These are phyloP conservation scores for Lactifluus piperatus DNA, from an alignment of 768 basidiomycete genomes.

Conservation along the genomic window DNA sequence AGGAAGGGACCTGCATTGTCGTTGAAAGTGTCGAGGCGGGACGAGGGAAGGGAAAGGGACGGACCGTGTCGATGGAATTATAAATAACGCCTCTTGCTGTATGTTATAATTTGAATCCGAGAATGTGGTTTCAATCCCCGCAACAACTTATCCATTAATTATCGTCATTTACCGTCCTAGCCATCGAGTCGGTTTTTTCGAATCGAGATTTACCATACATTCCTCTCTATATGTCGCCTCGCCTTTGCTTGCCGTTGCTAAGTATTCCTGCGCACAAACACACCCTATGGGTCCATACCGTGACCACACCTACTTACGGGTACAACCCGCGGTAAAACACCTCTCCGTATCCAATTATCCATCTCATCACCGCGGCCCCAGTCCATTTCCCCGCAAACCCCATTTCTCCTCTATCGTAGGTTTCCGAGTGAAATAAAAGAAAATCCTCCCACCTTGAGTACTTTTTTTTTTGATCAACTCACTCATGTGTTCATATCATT, in stretches of 20 bases:
- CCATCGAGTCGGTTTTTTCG: not conserved
- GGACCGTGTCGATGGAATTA: slow-evolving; percentile 15
- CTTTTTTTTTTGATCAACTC: not conserved
- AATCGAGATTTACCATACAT: slow-evolving; percentile 2
- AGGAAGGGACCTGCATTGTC: slow-evolving; percentile 67
- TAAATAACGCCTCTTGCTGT: slow-evolving; percentile 15
- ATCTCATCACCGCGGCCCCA: slow-evolving; percentile 7
- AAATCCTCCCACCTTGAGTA: not conserved
- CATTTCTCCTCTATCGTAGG: not conserved
- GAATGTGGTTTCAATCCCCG: slow-evolving; percentile 16
- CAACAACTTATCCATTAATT: slow-evolving; percentile 7
- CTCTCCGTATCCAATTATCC: not conserved
- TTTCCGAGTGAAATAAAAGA: not conserved
- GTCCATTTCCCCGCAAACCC: not conserved
- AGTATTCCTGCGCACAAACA: not conserved
- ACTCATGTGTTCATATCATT: not conserved
- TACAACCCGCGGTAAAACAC: not conserved
- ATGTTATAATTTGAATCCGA: slow-evolving; percentile 19
- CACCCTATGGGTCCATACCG: not conserved
- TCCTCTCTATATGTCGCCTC: not conserved
- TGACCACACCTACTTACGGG: not conserved
- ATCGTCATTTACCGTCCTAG: not conserved
- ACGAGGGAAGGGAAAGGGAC: slow-evolving; percentile 18
- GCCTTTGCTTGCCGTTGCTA: not conserved
- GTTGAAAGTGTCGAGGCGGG: slow-evolving; percentile 21